phyloP scores from a whole-genome alignment of 208 protist species.

The Willaertia magna region DNA sequence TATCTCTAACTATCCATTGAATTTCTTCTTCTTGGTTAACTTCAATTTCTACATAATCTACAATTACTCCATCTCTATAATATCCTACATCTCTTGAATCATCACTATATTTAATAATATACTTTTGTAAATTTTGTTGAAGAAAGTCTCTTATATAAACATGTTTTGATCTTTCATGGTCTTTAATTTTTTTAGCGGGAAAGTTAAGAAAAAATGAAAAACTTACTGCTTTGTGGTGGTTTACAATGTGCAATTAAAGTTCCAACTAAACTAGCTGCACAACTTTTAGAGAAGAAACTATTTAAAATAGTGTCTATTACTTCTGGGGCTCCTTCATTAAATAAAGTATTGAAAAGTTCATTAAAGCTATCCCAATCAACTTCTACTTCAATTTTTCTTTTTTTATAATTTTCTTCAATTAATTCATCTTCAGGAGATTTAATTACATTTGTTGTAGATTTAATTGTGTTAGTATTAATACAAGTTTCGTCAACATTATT shows the following conservation, averaged over 20 bases:
- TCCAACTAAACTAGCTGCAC: neutral
- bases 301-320: constrained; percentile 3
- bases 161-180: neutral
- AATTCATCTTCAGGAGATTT: neutral
- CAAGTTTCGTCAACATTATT: no score
- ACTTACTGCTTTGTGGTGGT: neutral
- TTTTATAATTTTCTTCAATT: neutral
- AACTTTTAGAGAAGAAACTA: neutral
- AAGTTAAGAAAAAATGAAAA: no score
- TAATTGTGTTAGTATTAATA: neutral
- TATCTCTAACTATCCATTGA: constrained; percentile 3
- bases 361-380: neutral
- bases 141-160: neutral
- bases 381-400: neutral
- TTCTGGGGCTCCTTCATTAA: neutral
- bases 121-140: neutral
- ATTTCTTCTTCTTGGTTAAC: neutral
- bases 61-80: neutral
- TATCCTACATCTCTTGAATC: neutral
- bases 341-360: neutral
- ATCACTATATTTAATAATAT: neutral
- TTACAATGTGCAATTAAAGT: neutral
- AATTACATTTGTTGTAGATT: neutral
- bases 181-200: neutral
- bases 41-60: constrained; percentile 1